These are phyloP conservation scores for Chalciporus piperatus DNA, from an alignment of 768 basidiomycete species.

Conservation along the genomic window DNA sequence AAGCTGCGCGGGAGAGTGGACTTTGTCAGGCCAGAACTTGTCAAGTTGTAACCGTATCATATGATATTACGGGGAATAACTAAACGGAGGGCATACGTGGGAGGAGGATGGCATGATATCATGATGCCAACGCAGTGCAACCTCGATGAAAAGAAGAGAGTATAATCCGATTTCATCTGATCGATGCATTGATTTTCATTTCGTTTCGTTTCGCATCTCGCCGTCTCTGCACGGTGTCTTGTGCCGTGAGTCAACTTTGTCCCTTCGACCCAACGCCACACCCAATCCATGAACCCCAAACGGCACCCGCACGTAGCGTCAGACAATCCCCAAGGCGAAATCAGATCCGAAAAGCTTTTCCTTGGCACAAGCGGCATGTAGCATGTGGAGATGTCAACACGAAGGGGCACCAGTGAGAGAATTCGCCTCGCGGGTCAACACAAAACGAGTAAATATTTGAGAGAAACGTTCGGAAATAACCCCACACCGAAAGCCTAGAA, in stretches of 20 bases:
- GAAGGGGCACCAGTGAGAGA: not conserved
- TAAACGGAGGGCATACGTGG: not conserved
- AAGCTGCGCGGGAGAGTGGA: not conserved
- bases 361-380: not conserved
- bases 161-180: not conserved
- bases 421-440: not conserved
- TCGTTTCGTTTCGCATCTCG: not conserved
- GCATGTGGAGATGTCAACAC: not conserved
- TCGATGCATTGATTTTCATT: not conserved
- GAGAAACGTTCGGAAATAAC: slow-evolving; percentile 2
- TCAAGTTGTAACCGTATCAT: not conserved
- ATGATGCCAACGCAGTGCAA: not conserved
- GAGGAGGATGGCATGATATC: not conserved
- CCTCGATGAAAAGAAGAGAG: too few relatives aligned
- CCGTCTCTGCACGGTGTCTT: not conserved
- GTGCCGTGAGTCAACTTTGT: not conserved
- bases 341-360: slow-evolving; percentile 25
- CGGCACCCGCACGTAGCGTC: not conserved
- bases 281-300: not conserved
- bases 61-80: not conserved
- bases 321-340: not conserved
- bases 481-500: not conserved
- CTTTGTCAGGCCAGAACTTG: not conserved
- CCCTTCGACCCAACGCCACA: too few relatives aligned
- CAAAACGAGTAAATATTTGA: not conserved